Evolutionary conservation across 768 basidiomycete species (phyloP).

Genomic region (Mycena leptocephala): DNA sequence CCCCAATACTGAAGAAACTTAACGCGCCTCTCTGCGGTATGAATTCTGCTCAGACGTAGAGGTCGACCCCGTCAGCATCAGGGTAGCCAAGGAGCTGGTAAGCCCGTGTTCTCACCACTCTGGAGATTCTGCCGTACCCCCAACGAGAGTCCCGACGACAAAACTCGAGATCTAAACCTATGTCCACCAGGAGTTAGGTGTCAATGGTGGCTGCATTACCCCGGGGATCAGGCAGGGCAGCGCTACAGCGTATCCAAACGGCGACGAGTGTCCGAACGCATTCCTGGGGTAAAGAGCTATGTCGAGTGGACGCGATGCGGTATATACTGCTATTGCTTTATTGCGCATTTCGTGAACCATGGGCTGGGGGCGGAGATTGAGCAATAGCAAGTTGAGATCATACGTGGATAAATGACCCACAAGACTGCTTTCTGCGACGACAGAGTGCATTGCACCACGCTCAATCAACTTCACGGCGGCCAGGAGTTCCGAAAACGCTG

Average conservation of each 20-base stretch:
- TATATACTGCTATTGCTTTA: neutral
- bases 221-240: neutral
- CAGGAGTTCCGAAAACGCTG: conserved; percentile 59
- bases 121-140: no score
- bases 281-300: neutral
- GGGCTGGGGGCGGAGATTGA: neutral
- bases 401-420: neutral
- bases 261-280: neutral
- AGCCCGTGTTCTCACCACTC: no score
- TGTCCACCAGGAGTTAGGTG: neutral
- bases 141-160: no score
- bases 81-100: no score
- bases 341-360: conserved; percentile 6
- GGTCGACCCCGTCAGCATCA: no score
- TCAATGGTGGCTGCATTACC: neutral
- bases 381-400: neutral
- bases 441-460: conserved; percentile 46
- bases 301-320: neutral
- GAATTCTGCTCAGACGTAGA: no score
- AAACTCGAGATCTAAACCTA: no score
- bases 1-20: no score
- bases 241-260: neutral
- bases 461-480: conserved; percentile 60
- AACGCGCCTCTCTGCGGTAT: no score
- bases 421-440: neutral